phyloP scores from a whole-genome alignment of 371 early-diverging fungal species.

The Rhizomucor miehei region DNA sequence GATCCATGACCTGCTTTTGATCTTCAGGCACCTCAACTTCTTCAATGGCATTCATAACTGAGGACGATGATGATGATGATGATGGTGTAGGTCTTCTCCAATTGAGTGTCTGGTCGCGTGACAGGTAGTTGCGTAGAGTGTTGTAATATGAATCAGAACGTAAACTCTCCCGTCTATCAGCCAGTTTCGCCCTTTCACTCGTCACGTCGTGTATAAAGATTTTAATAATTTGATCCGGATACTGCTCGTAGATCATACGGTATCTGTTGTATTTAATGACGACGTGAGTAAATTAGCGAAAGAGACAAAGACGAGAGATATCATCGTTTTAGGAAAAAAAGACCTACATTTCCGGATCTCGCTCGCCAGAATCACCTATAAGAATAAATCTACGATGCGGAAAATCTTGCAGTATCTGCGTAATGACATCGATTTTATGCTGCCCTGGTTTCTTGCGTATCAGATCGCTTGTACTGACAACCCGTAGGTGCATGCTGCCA shows the following conservation, averaged over 20 bases:
- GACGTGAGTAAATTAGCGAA: background rate
- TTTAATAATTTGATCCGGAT: conserved; percentile 55
- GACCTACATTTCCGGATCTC: conserved; percentile 60
- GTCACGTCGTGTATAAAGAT: conserved; percentile 69
- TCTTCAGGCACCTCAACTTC: conserved; percentile 34
- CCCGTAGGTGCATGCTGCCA: conserved; percentile 43
- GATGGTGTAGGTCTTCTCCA: background rate
- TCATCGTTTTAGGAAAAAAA: background rate
- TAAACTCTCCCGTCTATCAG: conserved; percentile 21
- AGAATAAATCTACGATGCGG: conserved; percentile 66
- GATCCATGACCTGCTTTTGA: conserved; percentile 27
- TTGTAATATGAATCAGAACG: conserved; percentile 28
- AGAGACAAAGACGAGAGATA: background rate
- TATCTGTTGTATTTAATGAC: conserved; percentile 26
- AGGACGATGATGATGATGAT: conserved; percentile 15
- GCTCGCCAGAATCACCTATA: conserved; percentile 70
- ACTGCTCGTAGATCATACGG: conserved; percentile 37
- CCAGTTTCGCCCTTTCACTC: conserved; percentile 34
- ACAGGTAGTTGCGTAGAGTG: conserved; percentile 22
- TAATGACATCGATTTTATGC: conserved; percentile 38
- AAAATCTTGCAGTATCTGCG: conserved; percentile 33
- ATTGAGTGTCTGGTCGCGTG: conserved; percentile 17
- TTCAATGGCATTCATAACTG: conserved; percentile 42
- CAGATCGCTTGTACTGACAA: conserved; percentile 29
- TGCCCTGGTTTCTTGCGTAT: conserved; percentile 30